Conservation (phyloP, 768 basidiomycete genomes). For the Amanita brunnescens region DNA sequence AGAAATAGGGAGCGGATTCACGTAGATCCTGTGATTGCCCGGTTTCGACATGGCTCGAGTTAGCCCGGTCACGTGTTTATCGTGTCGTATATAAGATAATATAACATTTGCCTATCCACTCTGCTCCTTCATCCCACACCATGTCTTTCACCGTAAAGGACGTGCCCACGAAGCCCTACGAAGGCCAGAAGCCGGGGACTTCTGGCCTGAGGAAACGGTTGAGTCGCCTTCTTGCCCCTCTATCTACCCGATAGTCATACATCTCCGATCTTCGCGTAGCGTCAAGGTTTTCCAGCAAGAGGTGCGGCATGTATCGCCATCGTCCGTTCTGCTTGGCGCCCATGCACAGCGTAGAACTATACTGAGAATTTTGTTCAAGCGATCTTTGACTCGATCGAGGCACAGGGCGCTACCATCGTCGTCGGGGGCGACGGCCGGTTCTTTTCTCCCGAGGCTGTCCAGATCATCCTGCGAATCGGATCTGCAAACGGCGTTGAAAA, state of each 20-base stretch:
- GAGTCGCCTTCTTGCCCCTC: slow-evolving; percentile 12
- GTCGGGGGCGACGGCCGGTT: slow-evolving; percentile 97
- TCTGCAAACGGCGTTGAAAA: slow-evolving; percentile 90
- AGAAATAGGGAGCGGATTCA: slow-evolving; percentile 15
- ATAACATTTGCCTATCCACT: background rate
- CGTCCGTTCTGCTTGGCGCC: background rate
- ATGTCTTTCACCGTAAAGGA: slow-evolving; percentile 53
- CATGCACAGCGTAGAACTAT: slow-evolving; percentile 62
- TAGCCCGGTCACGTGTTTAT: background rate
- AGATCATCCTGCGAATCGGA: slow-evolving; percentile 88
- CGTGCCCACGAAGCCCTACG: slow-evolving; percentile 76
- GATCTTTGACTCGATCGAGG: slow-evolving; percentile 85
- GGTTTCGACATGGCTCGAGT: background rate
- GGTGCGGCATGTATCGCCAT: slow-evolving; percentile 35
- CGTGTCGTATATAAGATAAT: background rate
- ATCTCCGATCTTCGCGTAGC: slow-evolving; percentile 41
- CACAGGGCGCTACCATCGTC: slow-evolving; percentile 76
- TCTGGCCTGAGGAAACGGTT: slow-evolving; percentile 96
- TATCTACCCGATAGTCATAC: slow-evolving; percentile 8
- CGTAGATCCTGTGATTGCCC: background rate
- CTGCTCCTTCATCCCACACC: background rate
- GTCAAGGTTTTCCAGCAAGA: slow-evolving; percentile 98
- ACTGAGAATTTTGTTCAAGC: slow-evolving; percentile 98
- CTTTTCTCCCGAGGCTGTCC: slow-evolving; percentile 79
- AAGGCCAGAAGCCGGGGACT: slow-evolving; percentile 96